Evolutionary conservation across 2,329 filamentous ascomycete genomes (phyloP).

Genomic region (Aspergillus hortae): DNA sequence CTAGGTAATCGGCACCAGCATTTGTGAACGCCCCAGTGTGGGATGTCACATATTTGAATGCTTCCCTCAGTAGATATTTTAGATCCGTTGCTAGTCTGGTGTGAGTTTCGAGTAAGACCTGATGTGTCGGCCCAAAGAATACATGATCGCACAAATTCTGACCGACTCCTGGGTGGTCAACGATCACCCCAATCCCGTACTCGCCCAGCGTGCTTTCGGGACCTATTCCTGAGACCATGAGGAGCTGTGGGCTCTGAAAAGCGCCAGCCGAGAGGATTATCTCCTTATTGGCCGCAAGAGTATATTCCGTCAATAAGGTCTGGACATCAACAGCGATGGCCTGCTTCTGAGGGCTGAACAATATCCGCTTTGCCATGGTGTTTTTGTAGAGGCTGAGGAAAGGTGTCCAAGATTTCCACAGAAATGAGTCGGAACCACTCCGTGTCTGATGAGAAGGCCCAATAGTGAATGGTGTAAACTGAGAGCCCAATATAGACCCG

Average conservation of each 20-base stretch:
- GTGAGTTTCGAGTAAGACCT: constrained; percentile 23
- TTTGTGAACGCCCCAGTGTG: constrained; percentile 26
- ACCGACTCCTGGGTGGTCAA: constrained; percentile 32
- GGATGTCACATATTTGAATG: constrained; percentile 13
- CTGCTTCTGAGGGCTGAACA: constrained; percentile 48
- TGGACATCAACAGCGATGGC: constrained; percentile 47
- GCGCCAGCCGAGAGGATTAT: constrained; percentile 50
- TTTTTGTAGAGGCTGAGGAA: constrained; percentile 43
- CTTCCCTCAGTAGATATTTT: constrained; percentile 13
- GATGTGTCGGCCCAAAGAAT: constrained; percentile 27
- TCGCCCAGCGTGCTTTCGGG: constrained; percentile 27
- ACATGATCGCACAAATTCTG: constrained; percentile 37
- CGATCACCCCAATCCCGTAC: constrained; percentile 24
- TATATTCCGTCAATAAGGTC: constrained; percentile 37
- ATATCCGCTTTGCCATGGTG: constrained; percentile 45
- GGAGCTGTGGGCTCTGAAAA: constrained; percentile 53
- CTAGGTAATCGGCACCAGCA: constrained; percentile 26
- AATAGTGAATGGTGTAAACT: constrained; percentile 47
- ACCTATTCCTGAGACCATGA: constrained; percentile 52
- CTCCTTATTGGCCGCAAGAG: constrained; percentile 49
- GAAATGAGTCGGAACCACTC: constrained; percentile 48
- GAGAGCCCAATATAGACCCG: constrained; percentile 41
- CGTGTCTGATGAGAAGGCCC: constrained; percentile 43
- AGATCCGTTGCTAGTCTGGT: constrained; percentile 15
- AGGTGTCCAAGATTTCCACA: constrained; percentile 24